phyloP scores from a whole-genome alignment of 2,329 filamentous ascomycete species.

The Zalaria sp. region DNA sequence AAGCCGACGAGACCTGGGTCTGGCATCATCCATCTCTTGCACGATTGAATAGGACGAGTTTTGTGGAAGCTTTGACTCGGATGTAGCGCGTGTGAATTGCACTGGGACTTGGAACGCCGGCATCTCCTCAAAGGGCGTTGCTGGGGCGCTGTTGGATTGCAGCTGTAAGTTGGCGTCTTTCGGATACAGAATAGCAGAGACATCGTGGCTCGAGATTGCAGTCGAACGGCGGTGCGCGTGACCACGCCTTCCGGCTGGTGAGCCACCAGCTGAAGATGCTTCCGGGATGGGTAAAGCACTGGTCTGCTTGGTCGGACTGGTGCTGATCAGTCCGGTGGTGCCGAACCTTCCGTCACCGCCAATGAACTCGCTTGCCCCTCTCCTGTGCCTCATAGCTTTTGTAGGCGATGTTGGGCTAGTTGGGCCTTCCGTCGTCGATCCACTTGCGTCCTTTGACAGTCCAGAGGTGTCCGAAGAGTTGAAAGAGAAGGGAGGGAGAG shows the following conservation, averaged over 20 bases:
- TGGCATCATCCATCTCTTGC: conserved; percentile 7
- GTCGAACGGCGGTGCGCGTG: conserved; percentile 70
- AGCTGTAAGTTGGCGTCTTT: conserved; percentile 29
- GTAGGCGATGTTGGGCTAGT: conserved; percentile 21
- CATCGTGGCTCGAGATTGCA: conserved; percentile 72
- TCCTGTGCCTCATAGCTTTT: conserved; percentile 48
- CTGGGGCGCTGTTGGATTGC: conserved; percentile 1
- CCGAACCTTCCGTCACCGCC: conserved; percentile 48
- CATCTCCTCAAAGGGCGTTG: neutral
- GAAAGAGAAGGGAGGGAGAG: conserved; percentile 35
- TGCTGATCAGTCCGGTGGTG: conserved; percentile 45
- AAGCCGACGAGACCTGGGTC: conserved; percentile 40
- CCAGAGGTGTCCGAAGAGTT: conserved; percentile 28
- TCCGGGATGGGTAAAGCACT: conserved; percentile 43
- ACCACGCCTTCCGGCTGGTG: conserved; percentile 44
- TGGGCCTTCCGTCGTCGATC: conserved; percentile 1
- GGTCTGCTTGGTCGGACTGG: conserved; percentile 54
- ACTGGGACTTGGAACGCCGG: neutral
- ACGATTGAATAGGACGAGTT: neutral
- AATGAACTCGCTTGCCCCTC: conserved; percentile 77
- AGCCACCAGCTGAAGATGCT: conserved; percentile 32
- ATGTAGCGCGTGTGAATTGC: neutral
- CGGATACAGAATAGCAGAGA: conserved; percentile 54
- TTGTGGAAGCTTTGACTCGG: too few species aligned
- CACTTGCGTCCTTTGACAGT: conserved; percentile 7